Base-by-base conservation (phyloP, 768 basidiomycete species). In the Lyophyllum shimeji region DNA sequence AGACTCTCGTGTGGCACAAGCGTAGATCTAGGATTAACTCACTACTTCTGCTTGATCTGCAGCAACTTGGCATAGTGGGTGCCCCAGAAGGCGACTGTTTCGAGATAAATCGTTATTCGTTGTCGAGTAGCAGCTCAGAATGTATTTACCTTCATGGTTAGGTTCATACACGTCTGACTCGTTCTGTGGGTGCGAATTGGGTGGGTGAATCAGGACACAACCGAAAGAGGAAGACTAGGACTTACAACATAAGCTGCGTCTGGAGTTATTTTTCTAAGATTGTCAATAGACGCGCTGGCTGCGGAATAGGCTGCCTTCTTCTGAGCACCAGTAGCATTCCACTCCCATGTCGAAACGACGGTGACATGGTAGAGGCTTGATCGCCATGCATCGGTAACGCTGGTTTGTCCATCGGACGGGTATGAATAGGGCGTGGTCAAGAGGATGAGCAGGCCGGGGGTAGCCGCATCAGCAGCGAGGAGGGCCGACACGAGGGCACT, bases 101-200 rank as follows among this genome's bases (percentile, higher is more conserved):
- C n/a, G n/a, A n/a, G 49, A 29, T 45, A 9, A 23, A 17, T 18
- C 11, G 34, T 34, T 17, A 13, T 42, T 20, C 37, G 24, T 24
- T 4, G 20, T 7, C 52, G 44, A 34, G 5, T 15, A 21, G 27
- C 31, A 17, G 29, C 29, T 29, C 1, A 1, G 23, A 44, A 42
- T 18, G 21, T 12, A 21, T 40, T 21, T 56, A 76, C 76, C 71
- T 69, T 78, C 62, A 55, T 74, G 67, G 56, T 79, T 76, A 12
- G 76, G 76, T 56, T 81, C 78, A 51, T 80, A 71, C 9, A 79
- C 75, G 60, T 80, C 79, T 0, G 77, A 75, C 56, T 81, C 79
- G 53, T 80, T 81, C 78, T 79, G n/a, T 29, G 29, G 9, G 29
- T 29, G 9, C 5, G 29, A 29, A 15, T 7, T 24, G 8, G 37